Evolutionary conservation across 73 alveolate genomes (phyloP), one percentile per base, ranked within the genome.

Genomic region (Loxodes magnus): DNA sequence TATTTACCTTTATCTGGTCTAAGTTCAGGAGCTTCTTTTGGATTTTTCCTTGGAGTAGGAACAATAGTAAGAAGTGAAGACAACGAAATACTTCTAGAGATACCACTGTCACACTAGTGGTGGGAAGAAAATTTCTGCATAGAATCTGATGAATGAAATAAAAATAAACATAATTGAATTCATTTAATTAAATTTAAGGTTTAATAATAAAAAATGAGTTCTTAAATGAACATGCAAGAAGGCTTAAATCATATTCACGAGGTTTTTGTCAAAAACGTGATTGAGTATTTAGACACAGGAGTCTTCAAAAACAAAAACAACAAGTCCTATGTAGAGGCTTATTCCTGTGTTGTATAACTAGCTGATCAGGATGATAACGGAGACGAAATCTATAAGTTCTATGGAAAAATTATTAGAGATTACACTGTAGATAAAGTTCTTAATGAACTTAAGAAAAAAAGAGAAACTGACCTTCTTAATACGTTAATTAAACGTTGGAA

Each of bases 41-140:
- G 88, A 15, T 74, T 74, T 56, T 74, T 74, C 65, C 67, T 74
- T 81, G 88, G 88, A 4, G 67, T 74, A 25, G 88, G 88, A 9
- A 67, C 67, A 67, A 48, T 74, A 5, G 38, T 74, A 57, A 67
- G 88, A 59, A 43, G 67, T 15, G 71, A 67, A 2, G 59, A 46
- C 2, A 38, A 22, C 19, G 6, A 10, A 7, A 12, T 38, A 7
- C 19, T 12, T 38, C 6, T 5, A 6, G 52, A 14, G n/a, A n/a
- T n/a, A n/a, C n/a, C n/a, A n/a, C n/a, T n/a, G n/a, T n/a, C n/a
- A n/a, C n/a, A n/a, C n/a, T n/a, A n/a, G n/a, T n/a, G n/a, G n/a
- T n/a, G n/a, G n/a, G n/a, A n/a, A n/a, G n/a, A n/a, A n/a, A n/a
- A n/a, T n/a, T n/a, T n/a, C n/a, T n/a, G n/a, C n/a, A n/a, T n/a